Evolutionary conservation across 2,329 filamentous ascomycete genomes (phyloP).

Genomic region (Beauveria scarabaeidicola): DNA sequence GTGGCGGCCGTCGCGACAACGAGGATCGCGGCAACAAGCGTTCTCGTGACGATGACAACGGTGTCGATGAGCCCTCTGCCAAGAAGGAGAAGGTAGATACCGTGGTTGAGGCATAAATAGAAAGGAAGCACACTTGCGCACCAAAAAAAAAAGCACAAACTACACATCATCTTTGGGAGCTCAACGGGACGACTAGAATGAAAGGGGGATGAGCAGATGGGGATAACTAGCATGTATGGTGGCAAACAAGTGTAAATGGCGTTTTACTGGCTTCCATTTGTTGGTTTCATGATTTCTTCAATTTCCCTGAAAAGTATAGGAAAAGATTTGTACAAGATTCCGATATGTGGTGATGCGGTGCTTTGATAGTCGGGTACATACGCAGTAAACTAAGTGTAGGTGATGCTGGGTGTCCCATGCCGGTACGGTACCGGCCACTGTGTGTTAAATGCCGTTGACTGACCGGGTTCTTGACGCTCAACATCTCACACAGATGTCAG

Average conservation of each 20-base stretch:
- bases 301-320: neutral
- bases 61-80: slow-evolving; percentile 37
- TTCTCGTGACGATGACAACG: slow-evolving; percentile 41
- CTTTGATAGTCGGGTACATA: too few species aligned
- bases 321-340: neutral
- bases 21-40: slow-evolving; percentile 36
- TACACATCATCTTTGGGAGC: neutral
- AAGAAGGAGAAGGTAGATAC: slow-evolving; percentile 61
- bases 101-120: slow-evolving; percentile 29
- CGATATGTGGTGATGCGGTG: neutral
- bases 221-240: neutral
- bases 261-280: slow-evolving; percentile 7
- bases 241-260: slow-evolving; percentile 7
- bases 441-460: neutral
- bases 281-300: neutral
- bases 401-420: neutral
- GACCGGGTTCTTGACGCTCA: neutral
- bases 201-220: neutral
- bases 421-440: neutral
- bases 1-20: slow-evolving; percentile 27
- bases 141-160: neutral
- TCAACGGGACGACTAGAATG: neutral
- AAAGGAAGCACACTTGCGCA: neutral
- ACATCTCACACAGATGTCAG: too few species aligned
- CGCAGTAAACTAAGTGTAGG: too few species aligned